Percentiles rank a stretch among this genome's conserved stretches.
These are phyloP conservation scores for Poronia punctata DNA, from an alignment of 495 filamentous ascomycete genomes.

Conservation along the genomic window DNA sequence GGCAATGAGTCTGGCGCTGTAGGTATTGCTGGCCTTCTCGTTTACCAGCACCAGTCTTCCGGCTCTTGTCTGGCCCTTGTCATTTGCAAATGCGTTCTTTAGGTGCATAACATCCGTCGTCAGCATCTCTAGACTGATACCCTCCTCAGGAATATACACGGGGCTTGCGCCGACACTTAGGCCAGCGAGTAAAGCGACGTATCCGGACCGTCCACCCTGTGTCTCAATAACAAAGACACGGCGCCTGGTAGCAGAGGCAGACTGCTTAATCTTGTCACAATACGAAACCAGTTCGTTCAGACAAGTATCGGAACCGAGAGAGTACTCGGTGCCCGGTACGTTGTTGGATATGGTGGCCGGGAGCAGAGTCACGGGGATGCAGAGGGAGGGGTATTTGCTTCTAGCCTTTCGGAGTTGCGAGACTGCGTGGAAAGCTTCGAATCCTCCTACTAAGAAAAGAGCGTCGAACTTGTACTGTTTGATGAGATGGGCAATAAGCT, in stretches of 20 bases:
- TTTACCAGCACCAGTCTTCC: constrained; percentile 93
- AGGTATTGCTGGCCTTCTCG: constrained; percentile 83
- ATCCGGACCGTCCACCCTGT: constrained; percentile 90
- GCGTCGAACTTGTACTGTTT: constrained; percentile 82
- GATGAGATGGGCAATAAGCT: constrained; percentile 77
- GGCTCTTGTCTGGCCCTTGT: constrained; percentile 83
- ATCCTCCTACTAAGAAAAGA: constrained; percentile 88
- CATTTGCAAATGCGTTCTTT: constrained; percentile 73
- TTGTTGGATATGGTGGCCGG: constrained; percentile 99
- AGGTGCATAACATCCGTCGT: constrained; percentile 85
- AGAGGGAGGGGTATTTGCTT: constrained; percentile 70
- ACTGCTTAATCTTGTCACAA: constrained; percentile 96
- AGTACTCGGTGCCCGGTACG: constrained; percentile 96
- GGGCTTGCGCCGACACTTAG: constrained; percentile 86
- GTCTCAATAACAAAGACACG: constrained; percentile 97
- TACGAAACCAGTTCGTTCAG: constrained; percentile 93
- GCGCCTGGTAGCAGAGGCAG: constrained; percentile 82
- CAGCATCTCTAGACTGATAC: constrained; percentile 89
- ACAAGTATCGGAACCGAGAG: constrained; percentile 92
- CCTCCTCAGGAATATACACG: constrained; percentile 96
- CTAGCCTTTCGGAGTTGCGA: constrained; percentile 77
- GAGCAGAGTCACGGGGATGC: constrained; percentile 86
- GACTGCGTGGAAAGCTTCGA: constrained; percentile 92
- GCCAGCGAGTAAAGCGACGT: constrained; percentile 85
- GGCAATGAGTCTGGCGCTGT: constrained; percentile 86